phyloP scores from a whole-genome alignment of 371 early-diverging fungal species.

The Syncephalis fuscata region DNA sequence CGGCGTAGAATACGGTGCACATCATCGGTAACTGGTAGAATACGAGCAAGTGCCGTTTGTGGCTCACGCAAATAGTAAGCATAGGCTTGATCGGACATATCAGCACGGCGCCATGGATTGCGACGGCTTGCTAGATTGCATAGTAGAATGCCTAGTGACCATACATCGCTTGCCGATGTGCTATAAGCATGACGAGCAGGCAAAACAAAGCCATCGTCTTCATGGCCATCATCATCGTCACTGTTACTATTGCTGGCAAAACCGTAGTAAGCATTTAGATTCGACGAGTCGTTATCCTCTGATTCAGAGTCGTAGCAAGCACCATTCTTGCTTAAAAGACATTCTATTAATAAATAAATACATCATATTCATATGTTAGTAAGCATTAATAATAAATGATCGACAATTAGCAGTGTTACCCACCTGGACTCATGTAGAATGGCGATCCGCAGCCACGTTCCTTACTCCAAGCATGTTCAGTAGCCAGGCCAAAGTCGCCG shows the following conservation, averaged over 20 bases:
- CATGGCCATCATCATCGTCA: too few relatives aligned
- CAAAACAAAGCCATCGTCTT: constrained; percentile 18
- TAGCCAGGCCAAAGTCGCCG: constrained; percentile 89
- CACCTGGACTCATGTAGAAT: constrained; percentile 84
- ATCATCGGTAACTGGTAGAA: constrained; percentile 18
- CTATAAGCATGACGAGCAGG: constrained; percentile 27
- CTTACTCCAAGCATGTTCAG: constrained; percentile 42
- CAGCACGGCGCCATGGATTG: constrained; percentile 64
- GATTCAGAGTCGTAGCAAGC: too few relatives aligned
- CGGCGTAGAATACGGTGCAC: too few relatives aligned
- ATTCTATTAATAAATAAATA: too few relatives aligned
- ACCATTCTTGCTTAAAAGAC: too few relatives aligned
- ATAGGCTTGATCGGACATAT: constrained; percentile 26
- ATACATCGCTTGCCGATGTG: constrained; percentile 50
- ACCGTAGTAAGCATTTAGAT: too few relatives aligned
- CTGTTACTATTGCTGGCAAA: too few relatives aligned
- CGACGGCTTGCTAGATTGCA: constrained; percentile 55
- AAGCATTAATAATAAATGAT: too few relatives aligned
- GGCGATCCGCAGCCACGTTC: constrained; percentile 86
- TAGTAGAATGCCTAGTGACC: constrained; percentile 62
- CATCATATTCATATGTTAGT: too few relatives aligned
- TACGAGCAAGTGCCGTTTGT: constrained; percentile 21
- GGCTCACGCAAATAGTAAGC: constrained; percentile 28
- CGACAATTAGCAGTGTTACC: not conserved
- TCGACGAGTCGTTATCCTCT: too few relatives aligned